A percentile compares a stretch with the other conserved stretches of the same genome.
phyloP scores from a whole-genome alignment of 768 basidiomycete species.

The Psilocybe subaeruginosa region DNA sequence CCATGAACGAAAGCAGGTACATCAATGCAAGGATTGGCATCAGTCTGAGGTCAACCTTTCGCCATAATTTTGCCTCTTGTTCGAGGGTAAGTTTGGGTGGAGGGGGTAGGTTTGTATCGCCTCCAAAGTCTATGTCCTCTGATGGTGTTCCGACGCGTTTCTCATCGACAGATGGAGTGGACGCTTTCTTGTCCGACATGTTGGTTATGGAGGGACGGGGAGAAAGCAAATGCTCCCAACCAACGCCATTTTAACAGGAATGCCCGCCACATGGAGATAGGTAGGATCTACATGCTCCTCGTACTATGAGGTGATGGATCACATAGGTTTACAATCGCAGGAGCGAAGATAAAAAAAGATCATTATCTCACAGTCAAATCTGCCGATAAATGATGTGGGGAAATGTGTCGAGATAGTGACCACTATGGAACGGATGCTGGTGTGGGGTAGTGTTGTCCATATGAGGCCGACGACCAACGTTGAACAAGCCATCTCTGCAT shows the following conservation, averaged over 20 bases:
- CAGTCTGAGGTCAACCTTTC: constrained; percentile 59
- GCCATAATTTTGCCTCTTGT: constrained; percentile 56
- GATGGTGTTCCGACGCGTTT: constrained; percentile 22
- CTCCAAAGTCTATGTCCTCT: constrained; percentile 41
- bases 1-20: constrained; percentile 67
- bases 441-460: background rate
- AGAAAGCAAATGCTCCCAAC: background rate
- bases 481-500: no score
- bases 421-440: background rate
- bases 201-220: constrained; percentile 2
- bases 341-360: background rate
- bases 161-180: constrained; percentile 18
- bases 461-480: background rate
- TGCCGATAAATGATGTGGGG: constrained; percentile 8
- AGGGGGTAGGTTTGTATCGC: constrained; percentile 46
- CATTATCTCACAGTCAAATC: background rate
- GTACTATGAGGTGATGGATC: background rate
- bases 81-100: constrained; percentile 48
- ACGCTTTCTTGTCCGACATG: constrained; percentile 24
- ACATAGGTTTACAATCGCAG: background rate
- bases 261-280: constrained; percentile 11
- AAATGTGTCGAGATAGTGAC: background rate
- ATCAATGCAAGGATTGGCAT: constrained; percentile 62
- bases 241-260: background rate
- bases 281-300: background rate